phyloP scores from a whole-genome alignment of 2,329 filamentous ascomycete genomes.

The Decorospora gaudefroyi region DNA sequence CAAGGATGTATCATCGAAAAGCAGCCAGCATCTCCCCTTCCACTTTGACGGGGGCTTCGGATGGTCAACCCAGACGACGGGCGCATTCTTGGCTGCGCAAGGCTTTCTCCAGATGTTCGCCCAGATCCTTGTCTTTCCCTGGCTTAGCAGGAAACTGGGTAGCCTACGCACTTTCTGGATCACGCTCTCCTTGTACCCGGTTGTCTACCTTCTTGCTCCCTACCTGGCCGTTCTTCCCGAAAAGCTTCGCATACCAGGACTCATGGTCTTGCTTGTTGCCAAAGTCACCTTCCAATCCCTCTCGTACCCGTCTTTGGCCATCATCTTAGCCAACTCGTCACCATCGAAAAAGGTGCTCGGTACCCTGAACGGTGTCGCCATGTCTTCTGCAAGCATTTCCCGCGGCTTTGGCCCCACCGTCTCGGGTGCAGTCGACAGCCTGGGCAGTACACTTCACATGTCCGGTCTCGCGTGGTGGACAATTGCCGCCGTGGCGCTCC shows the following conservation, averaged over 20 bases:
- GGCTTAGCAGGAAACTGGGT: slow-evolving; percentile 74
- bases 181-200: slow-evolving; percentile 79
- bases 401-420: slow-evolving; percentile 87
- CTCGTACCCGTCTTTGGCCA: slow-evolving; percentile 86
- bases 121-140: slow-evolving; percentile 82
- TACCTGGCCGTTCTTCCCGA: slow-evolving; percentile 86
- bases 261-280: slow-evolving; percentile 79
- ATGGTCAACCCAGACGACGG: slow-evolving; percentile 80
- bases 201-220: slow-evolving; percentile 84
- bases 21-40: slow-evolving; percentile 71
- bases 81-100: slow-evolving; percentile 84
- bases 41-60: slow-evolving; percentile 87
- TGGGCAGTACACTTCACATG: slow-evolving; percentile 77
- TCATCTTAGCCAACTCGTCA: slow-evolving; percentile 86
- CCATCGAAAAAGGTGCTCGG: slow-evolving; percentile 83
- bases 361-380: slow-evolving; percentile 89
- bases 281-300: slow-evolving; percentile 93
- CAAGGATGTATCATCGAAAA: slow-evolving; percentile 59
- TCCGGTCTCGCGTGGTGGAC: slow-evolving; percentile 95
- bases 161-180: slow-evolving; percentile 81
- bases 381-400: slow-evolving; percentile 86
- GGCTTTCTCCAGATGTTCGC: slow-evolving; percentile 87
- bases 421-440: slow-evolving; percentile 81
- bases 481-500: slow-evolving; percentile 73
- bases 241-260: slow-evolving; percentile 69